A percentile compares a stretch with the other conserved stretches of the same genome.
phyloP scores from a whole-genome alignment of 2,329 filamentous ascomycete species.

The Aspergillus fructus region DNA sequence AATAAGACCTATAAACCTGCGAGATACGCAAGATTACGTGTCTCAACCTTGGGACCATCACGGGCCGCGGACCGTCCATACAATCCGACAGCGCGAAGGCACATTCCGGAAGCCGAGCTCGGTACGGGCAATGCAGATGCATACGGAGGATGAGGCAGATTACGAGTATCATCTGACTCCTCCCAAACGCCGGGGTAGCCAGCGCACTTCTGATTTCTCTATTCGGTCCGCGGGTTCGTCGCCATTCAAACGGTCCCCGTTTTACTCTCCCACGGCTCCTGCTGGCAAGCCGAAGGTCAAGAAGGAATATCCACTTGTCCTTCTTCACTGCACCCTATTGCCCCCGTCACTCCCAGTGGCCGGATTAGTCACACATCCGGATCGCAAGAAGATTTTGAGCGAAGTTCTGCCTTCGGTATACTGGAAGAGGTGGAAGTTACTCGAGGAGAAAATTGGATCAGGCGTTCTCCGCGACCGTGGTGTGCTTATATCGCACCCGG shows the following conservation, averaged over 20 bases:
- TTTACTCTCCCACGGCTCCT: slow-evolving; percentile 32
- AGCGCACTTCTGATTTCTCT: slow-evolving; percentile 29
- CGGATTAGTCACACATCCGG: slow-evolving; percentile 29
- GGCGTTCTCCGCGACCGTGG: slow-evolving; percentile 58
- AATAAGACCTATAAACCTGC: slow-evolving; percentile 22
- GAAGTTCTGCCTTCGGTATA: slow-evolving; percentile 50
- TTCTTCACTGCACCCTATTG: slow-evolving; percentile 61
- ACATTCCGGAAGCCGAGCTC: slow-evolving; percentile 48
- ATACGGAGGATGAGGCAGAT: slow-evolving; percentile 42
- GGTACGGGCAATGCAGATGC: slow-evolving; percentile 46
- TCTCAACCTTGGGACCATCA: slow-evolving; percentile 20
- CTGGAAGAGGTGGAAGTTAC: slow-evolving; percentile 48
- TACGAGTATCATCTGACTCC: slow-evolving; percentile 39
- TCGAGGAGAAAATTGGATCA: slow-evolving; percentile 54
- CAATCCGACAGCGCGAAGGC: slow-evolving; percentile 34
- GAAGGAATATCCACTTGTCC: slow-evolving; percentile 56
- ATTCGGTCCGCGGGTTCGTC: slow-evolving; percentile 35
- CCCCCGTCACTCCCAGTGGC: slow-evolving; percentile 53
- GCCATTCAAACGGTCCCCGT: slow-evolving; percentile 33
- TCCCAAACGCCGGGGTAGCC: slow-evolving; percentile 29
- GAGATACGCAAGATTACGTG: slow-evolving; percentile 17
- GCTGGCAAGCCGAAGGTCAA: slow-evolving; percentile 34
- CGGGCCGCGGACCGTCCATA: slow-evolving; percentile 21
- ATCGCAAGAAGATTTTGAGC: slow-evolving; percentile 44
- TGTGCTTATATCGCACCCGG: slow-evolving; percentile 62